Conservation (phyloP, 495 filamentous ascomycete genomes). For the Penicillium tannophilum region DNA sequence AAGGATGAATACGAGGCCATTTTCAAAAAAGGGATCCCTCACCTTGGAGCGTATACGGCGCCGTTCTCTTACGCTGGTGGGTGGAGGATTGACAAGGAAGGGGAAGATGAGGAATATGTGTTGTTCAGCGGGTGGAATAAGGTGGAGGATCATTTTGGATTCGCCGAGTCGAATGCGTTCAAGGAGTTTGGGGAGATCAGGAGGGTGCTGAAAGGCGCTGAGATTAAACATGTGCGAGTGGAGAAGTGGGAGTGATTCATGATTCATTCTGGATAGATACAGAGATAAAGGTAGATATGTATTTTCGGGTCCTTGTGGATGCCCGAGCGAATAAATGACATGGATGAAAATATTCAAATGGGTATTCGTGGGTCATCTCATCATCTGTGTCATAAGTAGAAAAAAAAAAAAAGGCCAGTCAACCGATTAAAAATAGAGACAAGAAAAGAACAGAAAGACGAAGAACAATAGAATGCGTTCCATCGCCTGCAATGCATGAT, state of each 20-base stretch:
- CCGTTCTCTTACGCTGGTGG: conserved; percentile 42
- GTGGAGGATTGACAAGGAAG: conserved; percentile 51
- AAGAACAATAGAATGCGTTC: background rate
- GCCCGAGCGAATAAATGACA: conserved; percentile 11
- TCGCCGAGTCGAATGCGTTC: conserved; percentile 39
- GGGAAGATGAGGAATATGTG: conserved; percentile 50
- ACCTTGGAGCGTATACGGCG: conserved; percentile 38
- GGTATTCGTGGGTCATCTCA: conserved; percentile 28
- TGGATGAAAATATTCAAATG: conserved; percentile 26
- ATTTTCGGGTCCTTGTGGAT: conserved; percentile 2
- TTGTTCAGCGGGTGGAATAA: conserved; percentile 53
- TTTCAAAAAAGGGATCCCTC: conserved; percentile 31
- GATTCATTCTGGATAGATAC: conserved; percentile 6
- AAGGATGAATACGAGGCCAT: conserved; percentile 40
- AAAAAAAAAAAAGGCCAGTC: conserved; percentile 5
- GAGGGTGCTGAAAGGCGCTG: conserved; percentile 31
- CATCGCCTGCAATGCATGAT: conserved; percentile 9
- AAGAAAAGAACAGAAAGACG: conserved; percentile 1
- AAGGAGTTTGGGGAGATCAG: conserved; percentile 38
- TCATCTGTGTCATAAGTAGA: conserved; percentile 25
- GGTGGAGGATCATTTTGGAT: conserved; percentile 47
- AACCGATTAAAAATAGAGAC: background rate
- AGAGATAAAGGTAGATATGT: background rate
- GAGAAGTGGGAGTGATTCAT: conserved; percentile 23
- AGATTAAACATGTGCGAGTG: conserved; percentile 45